Base-by-base conservation (phyloP, 176 grass and related monocot genomes). In the Secale cereale region DNA sequence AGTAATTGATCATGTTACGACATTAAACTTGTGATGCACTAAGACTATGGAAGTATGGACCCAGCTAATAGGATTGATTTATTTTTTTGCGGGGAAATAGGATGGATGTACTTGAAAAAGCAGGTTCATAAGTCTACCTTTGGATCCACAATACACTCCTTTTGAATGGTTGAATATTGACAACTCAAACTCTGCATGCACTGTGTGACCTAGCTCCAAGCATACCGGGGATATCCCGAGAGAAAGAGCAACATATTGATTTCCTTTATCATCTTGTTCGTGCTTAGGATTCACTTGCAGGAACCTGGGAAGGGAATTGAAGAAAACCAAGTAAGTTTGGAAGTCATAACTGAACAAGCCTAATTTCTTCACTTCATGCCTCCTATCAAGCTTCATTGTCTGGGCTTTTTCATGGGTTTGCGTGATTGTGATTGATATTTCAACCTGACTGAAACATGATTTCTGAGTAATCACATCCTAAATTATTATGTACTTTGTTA, bases 161-260 rank as follows among this genome's bases (percentile, higher is more conserved):
- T 28, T 74, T 74, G 85, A 80, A 26, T 86, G 77, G 10, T 74
- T 86, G 29, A 64, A 86, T 17, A 86, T 36, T 29, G 77, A 86
- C n/a, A 86, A 27, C 76, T 79, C 65, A 10, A 86, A 73, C 20
- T 35, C 39, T 28, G n/a, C 77, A 54, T 52, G 7, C 16, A 81
- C 27, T 5, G 7, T 29, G n/a, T 10, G 27, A 30, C 59, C 85
- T 40, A 25, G 37, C 40, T 74, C 63, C 13, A 81, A 81, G 73
- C 10, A 12, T 19, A 5, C 39, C 16, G 1, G 40, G 6, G 0
- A 25, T 72, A 72, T 22, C 2, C 1, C 0, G 52, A 80, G 85
- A 50, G 0, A 0, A 8, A 86, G 39, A 73, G 85, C 77, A 52
- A 86, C 66, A 19, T 50, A 48, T 73, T 14, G 37, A 80, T 32